Evolutionary conservation across 176 grass and related monocot genomes (phyloP).

Genomic region (Musa schizocarpa): DNA sequence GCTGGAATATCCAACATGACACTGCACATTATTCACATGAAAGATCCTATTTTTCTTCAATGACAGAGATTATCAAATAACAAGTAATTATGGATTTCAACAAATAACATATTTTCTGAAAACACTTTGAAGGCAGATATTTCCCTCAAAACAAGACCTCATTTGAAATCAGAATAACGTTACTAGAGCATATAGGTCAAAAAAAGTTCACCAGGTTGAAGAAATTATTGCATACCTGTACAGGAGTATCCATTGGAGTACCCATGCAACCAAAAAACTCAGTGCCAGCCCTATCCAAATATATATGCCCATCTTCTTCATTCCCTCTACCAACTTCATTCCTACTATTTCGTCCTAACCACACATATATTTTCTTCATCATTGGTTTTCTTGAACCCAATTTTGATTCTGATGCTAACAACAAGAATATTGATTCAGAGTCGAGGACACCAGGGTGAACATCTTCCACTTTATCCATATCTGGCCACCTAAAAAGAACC

Average conservation of each 20-base stretch:
- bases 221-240: conserved; percentile 31
- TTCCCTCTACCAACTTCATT: conserved; percentile 18
- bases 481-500: conserved; percentile 35
- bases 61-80: background rate
- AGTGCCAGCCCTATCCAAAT: conserved; percentile 10
- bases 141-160: background rate
- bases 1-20: background rate
- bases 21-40: background rate
- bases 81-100: background rate
- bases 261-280: conserved; percentile 30
- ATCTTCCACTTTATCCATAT: conserved; percentile 33
- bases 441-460: conserved; percentile 32
- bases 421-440: conserved; percentile 34
- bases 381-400: conserved; percentile 15
- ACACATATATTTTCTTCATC: conserved; percentile 33
- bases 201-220: background rate
- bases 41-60: background rate
- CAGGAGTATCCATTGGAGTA: conserved; percentile 29
- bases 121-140: no score
- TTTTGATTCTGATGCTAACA: conserved; percentile 33
- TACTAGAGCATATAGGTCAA: background rate
- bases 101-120: background rate
- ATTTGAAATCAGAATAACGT: background rate
- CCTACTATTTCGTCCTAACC: conserved; percentile 26
- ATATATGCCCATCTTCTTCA: conserved; percentile 20